Conservation (phyloP, 192 early-diverging fungal genomes). For the Coemansia sp. region DNA sequence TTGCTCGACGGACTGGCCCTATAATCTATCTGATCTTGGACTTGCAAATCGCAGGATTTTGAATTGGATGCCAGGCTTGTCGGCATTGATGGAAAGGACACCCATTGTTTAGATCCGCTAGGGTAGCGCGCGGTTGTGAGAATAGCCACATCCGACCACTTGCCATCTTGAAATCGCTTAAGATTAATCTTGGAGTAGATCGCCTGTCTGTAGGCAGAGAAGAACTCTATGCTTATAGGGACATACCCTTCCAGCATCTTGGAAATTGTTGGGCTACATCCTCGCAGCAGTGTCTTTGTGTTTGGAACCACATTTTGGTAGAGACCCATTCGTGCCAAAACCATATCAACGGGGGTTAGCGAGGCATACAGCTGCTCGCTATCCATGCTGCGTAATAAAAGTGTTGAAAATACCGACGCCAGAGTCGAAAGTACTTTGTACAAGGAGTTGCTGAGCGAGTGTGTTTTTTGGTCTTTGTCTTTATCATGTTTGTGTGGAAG, state of each 20-base stretch:
- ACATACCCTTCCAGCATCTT: conserved; percentile 21
- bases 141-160: conserved; percentile 21
- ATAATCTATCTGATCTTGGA: neutral
- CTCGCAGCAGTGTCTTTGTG: conserved; percentile 18
- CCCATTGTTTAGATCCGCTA: conserved; percentile 43
- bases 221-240: conserved; percentile 31
- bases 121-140: conserved; percentile 32
- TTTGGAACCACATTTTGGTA: conserved; percentile 17
- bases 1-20: neutral
- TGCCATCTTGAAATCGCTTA: conserved; percentile 20
- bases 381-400: conserved; percentile 29
- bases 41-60: neutral
- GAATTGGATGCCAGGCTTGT: neutral
- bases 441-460: conserved; percentile 30
- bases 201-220: conserved; percentile 23
- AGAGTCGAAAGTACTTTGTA: conserved; percentile 40
- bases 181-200: conserved; percentile 45
- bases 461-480: conserved; percentile 10
- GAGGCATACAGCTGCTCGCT: conserved; percentile 15
- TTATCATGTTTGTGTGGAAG: neutral
- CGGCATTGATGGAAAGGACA: conserved; percentile 21
- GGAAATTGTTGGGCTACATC: conserved; percentile 11
- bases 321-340: conserved; percentile 18
- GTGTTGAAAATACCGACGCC: conserved; percentile 31
- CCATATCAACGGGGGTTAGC: conserved; percentile 16